These are phyloP conservation scores for Boletus sp. DNA, from an alignment of 768 basidiomycete genomes.

Conservation along the genomic window DNA sequence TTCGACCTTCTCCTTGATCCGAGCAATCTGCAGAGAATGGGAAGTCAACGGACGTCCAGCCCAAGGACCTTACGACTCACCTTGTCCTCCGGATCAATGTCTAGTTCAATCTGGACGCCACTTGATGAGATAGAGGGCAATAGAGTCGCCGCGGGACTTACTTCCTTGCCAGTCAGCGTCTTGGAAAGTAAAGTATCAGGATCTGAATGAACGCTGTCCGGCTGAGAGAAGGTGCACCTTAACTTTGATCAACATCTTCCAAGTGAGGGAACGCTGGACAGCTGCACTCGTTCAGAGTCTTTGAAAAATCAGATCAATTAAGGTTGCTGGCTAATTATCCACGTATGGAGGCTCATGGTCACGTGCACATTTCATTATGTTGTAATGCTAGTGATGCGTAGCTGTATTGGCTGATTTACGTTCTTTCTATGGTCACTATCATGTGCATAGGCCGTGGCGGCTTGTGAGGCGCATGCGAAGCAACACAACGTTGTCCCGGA, in stretches of 20 bases:
- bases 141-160: conserved; percentile 29
- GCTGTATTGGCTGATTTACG: too few species aligned
- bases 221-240: conserved; percentile 12
- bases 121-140: conserved; percentile 8
- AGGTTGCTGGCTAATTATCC: background rate
- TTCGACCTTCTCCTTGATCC: conserved; percentile 97
- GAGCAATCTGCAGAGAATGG: conserved; percentile 58
- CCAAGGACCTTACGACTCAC: conserved; percentile 36
- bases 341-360: background rate
- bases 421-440: too few species aligned
- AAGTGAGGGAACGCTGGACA: background rate
- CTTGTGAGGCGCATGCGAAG: too few species aligned
- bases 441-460: too few species aligned
- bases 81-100: conserved; percentile 88
- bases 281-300: too few species aligned
- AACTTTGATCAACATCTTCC: conserved; percentile 26
- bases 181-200: background rate
- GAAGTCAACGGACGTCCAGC: background rate
- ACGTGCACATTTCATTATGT: background rate
- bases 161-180: conserved; percentile 91
- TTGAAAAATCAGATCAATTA: background rate
- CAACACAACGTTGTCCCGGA: too few species aligned
- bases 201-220: background rate
- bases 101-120: conserved; percentile 76
- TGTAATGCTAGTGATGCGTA: too few species aligned